These are phyloP conservation scores for Acrocalymma vagum DNA, from an alignment of 2,329 filamentous ascomycete species.

Conservation along the genomic window DNA sequence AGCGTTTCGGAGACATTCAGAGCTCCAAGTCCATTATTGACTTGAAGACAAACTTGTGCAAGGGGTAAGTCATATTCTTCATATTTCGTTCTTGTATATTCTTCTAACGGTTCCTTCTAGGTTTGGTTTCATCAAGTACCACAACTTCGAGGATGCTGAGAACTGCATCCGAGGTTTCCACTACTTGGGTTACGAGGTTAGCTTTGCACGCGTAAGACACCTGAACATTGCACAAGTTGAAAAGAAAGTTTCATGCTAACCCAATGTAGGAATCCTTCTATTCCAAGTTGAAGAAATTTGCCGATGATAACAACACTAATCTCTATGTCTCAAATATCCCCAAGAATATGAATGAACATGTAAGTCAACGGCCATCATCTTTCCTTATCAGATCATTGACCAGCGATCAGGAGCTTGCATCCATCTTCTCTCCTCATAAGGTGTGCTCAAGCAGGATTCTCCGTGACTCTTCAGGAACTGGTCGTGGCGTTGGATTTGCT, in stretches of 20 bases:
- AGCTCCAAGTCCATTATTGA: constrained; percentile 99
- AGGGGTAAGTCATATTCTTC: constrained; percentile 71
- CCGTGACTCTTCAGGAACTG: constrained; percentile 88
- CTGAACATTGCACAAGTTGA: constrained; percentile 1
- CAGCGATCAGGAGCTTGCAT: constrained; percentile 71
- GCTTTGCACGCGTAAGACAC: constrained; percentile 82
- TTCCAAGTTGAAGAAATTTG: constrained; percentile 94
- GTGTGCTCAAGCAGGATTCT: constrained; percentile 96
- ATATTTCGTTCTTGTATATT: not conserved
- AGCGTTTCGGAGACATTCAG: constrained; percentile 91
- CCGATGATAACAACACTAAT: constrained; percentile 89
- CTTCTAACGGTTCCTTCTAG: constrained; percentile 56
- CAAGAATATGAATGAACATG: constrained; percentile 88
- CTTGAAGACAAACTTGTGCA: constrained; percentile 90
- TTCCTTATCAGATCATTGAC: constrained; percentile 19
- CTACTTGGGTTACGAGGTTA: constrained; percentile 94
- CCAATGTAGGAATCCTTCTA: constrained; percentile 84
- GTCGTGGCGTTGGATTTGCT: constrained; percentile 96
- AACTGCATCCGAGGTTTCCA: constrained; percentile 97
- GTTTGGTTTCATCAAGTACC: constrained; percentile 97
- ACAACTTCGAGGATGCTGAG: constrained; percentile 85
- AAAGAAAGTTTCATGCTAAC: constrained; percentile 17
- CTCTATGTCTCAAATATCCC: constrained; percentile 98
- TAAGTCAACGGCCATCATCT: constrained; percentile 52
- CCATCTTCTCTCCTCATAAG: constrained; percentile 80